These are phyloP conservation scores for Cucurbitaria berberidis DNA, from an alignment of 2,329 filamentous ascomycete species.

Conservation along the genomic window DNA sequence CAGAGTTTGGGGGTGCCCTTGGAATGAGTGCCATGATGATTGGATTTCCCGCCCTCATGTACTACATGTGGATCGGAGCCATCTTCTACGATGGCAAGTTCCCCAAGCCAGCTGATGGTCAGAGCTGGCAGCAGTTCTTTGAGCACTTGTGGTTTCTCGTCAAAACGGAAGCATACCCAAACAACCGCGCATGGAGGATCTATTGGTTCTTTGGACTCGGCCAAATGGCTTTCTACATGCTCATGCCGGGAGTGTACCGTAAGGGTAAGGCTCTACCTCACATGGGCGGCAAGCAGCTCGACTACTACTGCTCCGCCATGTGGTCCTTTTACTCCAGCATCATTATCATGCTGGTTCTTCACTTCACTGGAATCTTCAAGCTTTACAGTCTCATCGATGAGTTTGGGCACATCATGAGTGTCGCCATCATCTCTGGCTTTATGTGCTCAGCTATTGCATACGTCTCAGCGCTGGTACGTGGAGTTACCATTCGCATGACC, in stretches of 20 bases:
- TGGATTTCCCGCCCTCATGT: constrained; percentile 93
- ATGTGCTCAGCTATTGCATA: constrained; percentile 84
- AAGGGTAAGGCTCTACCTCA: constrained; percentile 89
- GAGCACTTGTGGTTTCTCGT: constrained; percentile 73
- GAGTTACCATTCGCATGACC: constrained; percentile 90
- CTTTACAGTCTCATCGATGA: constrained; percentile 93
- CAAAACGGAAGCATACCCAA: constrained; percentile 85
- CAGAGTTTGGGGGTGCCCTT: constrained; percentile 87
- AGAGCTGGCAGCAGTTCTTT: constrained; percentile 74
- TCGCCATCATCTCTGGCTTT: constrained; percentile 90
- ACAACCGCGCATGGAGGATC: constrained; percentile 81
- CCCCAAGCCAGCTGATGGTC: constrained; percentile 68
- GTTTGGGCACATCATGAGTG: constrained; percentile 90
- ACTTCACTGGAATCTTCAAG: constrained; percentile 83
- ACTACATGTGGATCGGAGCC: constrained; percentile 98
- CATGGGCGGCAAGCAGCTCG: constrained; percentile 80
- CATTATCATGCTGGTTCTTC: constrained; percentile 70
- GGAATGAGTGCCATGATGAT: constrained; percentile 87
- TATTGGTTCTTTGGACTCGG: constrained; percentile 95
- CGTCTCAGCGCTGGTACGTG: constrained; percentile 79
- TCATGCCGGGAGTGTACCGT: constrained; percentile 84
- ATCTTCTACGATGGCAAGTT: constrained; percentile 89
- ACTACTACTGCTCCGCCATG: constrained; percentile 93
- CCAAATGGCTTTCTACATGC: constrained; percentile 81
- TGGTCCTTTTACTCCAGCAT: constrained; percentile 89